These are phyloP conservation scores for Beauveria bassiana DNA, from an alignment of 2,329 filamentous ascomycete genomes.

Conservation along the genomic window DNA sequence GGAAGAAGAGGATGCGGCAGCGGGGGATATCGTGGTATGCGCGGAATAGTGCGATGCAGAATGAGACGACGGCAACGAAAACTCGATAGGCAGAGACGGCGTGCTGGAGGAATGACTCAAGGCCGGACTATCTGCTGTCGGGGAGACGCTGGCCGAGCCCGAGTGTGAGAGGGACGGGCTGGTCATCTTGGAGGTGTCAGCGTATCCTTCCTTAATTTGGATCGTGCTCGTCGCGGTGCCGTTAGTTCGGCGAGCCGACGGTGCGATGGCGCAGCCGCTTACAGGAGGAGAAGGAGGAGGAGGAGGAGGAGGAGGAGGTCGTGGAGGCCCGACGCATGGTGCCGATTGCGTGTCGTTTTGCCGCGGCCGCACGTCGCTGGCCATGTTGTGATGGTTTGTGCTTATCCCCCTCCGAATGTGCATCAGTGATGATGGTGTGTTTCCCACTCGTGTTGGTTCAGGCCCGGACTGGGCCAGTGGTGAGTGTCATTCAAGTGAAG, in stretches of 20 bases:
- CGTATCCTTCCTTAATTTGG: neutral
- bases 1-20: neutral
- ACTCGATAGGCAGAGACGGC: neutral
- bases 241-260: neutral
- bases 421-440: neutral
- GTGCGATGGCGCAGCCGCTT: neutral
- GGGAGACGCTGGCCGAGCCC: neutral
- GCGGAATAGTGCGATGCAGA: neutral
- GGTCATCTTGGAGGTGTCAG: neutral
- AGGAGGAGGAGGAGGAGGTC: no score
- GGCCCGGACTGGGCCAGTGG: conserved; percentile 1
- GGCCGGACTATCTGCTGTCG: neutral
- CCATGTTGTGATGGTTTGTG: neutral
- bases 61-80: neutral
- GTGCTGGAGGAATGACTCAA: neutral
- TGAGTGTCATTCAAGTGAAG: neutral
- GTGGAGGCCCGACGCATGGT: neutral
- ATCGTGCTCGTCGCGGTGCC: neutral
- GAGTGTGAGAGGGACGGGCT: neutral
- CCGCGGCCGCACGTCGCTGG: neutral
- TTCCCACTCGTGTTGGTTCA: neutral
- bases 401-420: neutral
- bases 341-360: neutral
- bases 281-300: neutral
- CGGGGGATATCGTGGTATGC: neutral